Evolutionary conservation across 495 filamentous ascomycete genomes (phyloP).

Genomic region (Barbatosphaeria neglecta): DNA sequence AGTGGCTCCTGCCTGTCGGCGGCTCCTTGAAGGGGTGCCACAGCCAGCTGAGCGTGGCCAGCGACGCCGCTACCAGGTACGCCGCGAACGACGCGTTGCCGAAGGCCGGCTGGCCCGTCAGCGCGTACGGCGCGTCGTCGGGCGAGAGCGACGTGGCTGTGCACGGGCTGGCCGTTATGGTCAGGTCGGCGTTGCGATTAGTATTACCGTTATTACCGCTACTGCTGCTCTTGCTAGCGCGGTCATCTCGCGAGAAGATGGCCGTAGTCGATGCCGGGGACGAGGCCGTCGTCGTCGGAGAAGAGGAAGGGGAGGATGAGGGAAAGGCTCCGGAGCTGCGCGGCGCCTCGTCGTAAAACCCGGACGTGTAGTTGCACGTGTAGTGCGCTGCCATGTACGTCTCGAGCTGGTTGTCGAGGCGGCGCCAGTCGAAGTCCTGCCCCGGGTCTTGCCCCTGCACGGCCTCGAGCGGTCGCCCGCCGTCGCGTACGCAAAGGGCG

Average conservation of each 20-base stretch:
- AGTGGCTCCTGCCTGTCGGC: neutral
- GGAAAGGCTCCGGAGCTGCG: neutral
- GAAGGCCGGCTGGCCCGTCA: neutral
- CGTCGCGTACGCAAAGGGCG: neutral
- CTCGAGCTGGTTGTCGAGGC: neutral
- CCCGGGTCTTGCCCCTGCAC: neutral
- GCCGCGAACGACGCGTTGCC: neutral
- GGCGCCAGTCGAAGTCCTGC: neutral
- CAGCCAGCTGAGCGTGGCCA: neutral
- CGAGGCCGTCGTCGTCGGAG: too few relatives aligned
- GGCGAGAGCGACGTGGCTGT: neutral
- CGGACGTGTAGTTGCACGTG: neutral
- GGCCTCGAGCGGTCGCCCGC: neutral
- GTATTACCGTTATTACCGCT: too few relatives aligned
- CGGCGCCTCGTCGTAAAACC: neutral
- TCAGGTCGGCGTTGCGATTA: too few relatives aligned
- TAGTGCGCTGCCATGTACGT: neutral
- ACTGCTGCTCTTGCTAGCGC: too few relatives aligned
- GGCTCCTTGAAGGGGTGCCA: neutral
- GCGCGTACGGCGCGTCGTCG: neutral
- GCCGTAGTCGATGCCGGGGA: too few relatives aligned
- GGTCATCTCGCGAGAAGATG: too few relatives aligned
- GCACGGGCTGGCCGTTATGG: neutral
- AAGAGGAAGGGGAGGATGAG: too few relatives aligned
- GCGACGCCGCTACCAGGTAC: neutral